Conservation (phyloP, 1,284 basidiomycete genomes). For the Termitomyces sp. region DNA sequence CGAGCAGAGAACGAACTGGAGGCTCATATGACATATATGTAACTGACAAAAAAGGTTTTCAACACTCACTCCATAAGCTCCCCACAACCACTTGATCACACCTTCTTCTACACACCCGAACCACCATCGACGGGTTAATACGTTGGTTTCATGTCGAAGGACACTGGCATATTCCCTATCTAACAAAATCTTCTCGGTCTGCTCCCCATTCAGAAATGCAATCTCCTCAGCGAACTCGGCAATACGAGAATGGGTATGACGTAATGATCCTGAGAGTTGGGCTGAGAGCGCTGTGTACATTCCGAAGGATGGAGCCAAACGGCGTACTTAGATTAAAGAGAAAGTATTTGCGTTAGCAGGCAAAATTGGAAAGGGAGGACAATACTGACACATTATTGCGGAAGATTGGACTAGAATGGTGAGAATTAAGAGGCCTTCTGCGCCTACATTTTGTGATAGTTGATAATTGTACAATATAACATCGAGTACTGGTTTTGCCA, state of each 20-base stretch:
- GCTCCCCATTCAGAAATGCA: slow-evolving; percentile 89
- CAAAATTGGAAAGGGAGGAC: not conserved
- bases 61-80: slow-evolving; percentile 75
- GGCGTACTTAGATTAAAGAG: slow-evolving; percentile 51
- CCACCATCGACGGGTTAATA: slow-evolving; percentile 81
- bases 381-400: slow-evolving; percentile 67
- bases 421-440: slow-evolving; percentile 85
- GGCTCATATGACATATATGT: not conserved
- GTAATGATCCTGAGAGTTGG: slow-evolving; percentile 83
- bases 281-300: slow-evolving; percentile 82
- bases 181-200: slow-evolving; percentile 88
- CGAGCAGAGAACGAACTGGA: slow-evolving; percentile 82
- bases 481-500: slow-evolving; percentile 91
- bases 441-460: slow-evolving; percentile 89
- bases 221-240: slow-evolving; percentile 94
- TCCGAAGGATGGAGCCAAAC: slow-evolving; percentile 91
- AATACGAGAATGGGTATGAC: slow-evolving; percentile 91
- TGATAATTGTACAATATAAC: slow-evolving; percentile 97
- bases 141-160: slow-evolving; percentile 84
- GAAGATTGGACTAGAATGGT: slow-evolving; percentile 83
- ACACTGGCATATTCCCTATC: slow-evolving; percentile 89
- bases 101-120: slow-evolving; percentile 93
- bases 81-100: slow-evolving; percentile 98
- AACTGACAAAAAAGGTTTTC: not conserved
- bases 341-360: not conserved